A percentile compares a stretch with the other conserved stretches of the same genome.
Evolutionary conservation across 371 early-diverging fungal genomes (phyloP).

Genomic region (Mycotypha africana): DNA sequence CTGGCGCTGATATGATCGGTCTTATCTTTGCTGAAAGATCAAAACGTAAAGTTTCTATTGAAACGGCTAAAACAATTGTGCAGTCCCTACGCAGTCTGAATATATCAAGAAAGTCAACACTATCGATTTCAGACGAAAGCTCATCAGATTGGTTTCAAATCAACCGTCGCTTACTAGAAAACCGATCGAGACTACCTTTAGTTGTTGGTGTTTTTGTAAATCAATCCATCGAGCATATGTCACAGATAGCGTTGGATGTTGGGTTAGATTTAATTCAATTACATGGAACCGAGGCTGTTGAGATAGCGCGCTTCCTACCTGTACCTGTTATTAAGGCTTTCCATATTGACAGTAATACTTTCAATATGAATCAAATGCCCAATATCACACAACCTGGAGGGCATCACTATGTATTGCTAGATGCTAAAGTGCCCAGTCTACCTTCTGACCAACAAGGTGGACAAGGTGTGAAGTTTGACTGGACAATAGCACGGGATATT

Average conservation of each 20-base stretch:
- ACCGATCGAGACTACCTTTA: slow-evolving; percentile 60
- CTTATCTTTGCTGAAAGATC: slow-evolving; percentile 82
- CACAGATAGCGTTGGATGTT: slow-evolving; percentile 52
- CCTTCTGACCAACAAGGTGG: slow-evolving; percentile 63
- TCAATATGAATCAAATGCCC: slow-evolving; percentile 31
- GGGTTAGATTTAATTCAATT: slow-evolving; percentile 90
- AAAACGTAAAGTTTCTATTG: slow-evolving; percentile 57
- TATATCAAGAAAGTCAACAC: slow-evolving; percentile 3
- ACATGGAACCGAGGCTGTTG: slow-evolving; percentile 79
- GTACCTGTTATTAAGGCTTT: slow-evolving; percentile 88
- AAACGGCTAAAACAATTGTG: slow-evolving; percentile 60
- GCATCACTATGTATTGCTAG: slow-evolving; percentile 65
- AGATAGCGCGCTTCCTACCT: slow-evolving; percentile 61
- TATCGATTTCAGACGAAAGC: too few relatives aligned
- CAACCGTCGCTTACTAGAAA: slow-evolving; percentile 42
- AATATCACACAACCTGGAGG: slow-evolving; percentile 48
- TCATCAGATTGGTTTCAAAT: slow-evolving; percentile 55
- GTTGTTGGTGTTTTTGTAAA: slow-evolving; percentile 93
- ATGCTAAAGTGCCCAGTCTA: slow-evolving; percentile 55
- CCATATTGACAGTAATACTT: slow-evolving; percentile 61
- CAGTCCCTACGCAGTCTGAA: slow-evolving; percentile 49
- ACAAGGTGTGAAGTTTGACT: slow-evolving; percentile 68
- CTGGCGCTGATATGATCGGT: slow-evolving; percentile 87
- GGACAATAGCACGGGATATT: slow-evolving; percentile 68
- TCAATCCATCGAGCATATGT: slow-evolving; percentile 73